Base-by-base conservation (phyloP, 2,329 filamentous ascomycete genomes). In the Chalara sp. region DNA sequence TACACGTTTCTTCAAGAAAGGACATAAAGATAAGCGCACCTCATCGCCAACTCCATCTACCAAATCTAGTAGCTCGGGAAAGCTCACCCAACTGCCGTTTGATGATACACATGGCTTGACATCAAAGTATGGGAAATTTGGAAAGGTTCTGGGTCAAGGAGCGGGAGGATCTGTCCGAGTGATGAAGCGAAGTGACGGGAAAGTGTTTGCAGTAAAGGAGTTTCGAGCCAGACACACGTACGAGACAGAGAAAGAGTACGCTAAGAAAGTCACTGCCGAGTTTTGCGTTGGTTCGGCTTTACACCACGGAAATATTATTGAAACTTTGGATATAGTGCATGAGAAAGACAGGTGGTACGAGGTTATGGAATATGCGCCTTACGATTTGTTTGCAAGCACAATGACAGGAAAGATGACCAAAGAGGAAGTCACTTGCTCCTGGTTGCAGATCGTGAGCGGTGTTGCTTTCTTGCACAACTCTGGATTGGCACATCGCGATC, bases 291-390 rank as follows among this genome's bases (percentile, higher is more conserved):
- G 93, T 10, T 97, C 92, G 3, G 96, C 93, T 0, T 75, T 99
- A 37, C 93, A 97, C 63, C 93, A 99, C 63, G 92, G 93, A 61
- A 99, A 99, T 66, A 90, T 99, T 60, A 97, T 99, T 62, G 93
- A 99, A 68, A 97, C 93, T 1, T 79, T 99, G 58, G 93, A 99
- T 68, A 95, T 99, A 56, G 82, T 99, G 8, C 88, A 95, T 59
- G 93, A 99, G 70, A 93, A 92, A 68, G 83, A 82, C 47, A 90
- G 86, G 57, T 99, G 93, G 89, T 99, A 90, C 63, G 92, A 97
- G 65, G 93, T 99, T 41, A 99, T 99, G 93, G 93, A 99, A 66
- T 99, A 95, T 64, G 93, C 91, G 8, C 93, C 93, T 0, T 99
- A 78, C 64, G 93, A 99, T 67, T 78, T 99, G 32, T 99, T 99